phyloP scores from a whole-genome alignment of 495 filamentous ascomycete species.

The Chlorociboria aeruginascens region DNA sequence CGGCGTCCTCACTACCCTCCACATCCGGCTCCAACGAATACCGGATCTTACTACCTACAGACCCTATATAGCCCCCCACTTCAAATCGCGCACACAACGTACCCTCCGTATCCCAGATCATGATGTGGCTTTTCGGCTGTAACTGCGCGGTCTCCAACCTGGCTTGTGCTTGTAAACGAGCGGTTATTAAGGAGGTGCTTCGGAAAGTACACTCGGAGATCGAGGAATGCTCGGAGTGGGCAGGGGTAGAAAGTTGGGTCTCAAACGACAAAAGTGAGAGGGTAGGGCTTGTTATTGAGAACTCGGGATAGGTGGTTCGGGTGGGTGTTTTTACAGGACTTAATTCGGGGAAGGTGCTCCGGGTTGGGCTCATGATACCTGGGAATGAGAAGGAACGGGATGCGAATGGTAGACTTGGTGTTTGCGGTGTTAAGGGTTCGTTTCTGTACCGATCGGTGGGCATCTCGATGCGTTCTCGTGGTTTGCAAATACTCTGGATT shows the following conservation, averaged over 20 bases:
- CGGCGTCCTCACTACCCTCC: constrained; percentile 42
- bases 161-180: constrained; percentile 43
- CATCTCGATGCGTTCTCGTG: constrained; percentile 25
- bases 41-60: constrained; percentile 38
- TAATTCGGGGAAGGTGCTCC: no score
- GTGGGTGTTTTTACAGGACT: no score
- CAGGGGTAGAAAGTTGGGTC: not conserved
- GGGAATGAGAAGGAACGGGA: constrained; percentile 29
- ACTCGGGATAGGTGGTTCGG: no score
- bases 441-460: constrained; percentile 19
- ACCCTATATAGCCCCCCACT: constrained; percentile 14
- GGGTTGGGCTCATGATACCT: constrained; percentile 17
- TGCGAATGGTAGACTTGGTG: constrained; percentile 26
- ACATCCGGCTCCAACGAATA: constrained; percentile 48
- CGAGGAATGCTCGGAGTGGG: constrained; percentile 3
- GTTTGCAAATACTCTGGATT: constrained; percentile 60
- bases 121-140: constrained; percentile 41
- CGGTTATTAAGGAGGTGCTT: constrained; percentile 33
- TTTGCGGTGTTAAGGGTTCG: constrained; percentile 19
- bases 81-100: no score
- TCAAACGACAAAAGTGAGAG: no score
- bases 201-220: constrained; percentile 16
- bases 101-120: constrained; percentile 30
- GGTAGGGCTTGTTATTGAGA: no score
- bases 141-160: constrained; percentile 41